A percentile compares a stretch with the other conserved stretches of the same genome.
These are phyloP conservation scores for Exophiala oligosperma DNA, from an alignment of 2,329 filamentous ascomycete genomes.

Conservation along the genomic window DNA sequence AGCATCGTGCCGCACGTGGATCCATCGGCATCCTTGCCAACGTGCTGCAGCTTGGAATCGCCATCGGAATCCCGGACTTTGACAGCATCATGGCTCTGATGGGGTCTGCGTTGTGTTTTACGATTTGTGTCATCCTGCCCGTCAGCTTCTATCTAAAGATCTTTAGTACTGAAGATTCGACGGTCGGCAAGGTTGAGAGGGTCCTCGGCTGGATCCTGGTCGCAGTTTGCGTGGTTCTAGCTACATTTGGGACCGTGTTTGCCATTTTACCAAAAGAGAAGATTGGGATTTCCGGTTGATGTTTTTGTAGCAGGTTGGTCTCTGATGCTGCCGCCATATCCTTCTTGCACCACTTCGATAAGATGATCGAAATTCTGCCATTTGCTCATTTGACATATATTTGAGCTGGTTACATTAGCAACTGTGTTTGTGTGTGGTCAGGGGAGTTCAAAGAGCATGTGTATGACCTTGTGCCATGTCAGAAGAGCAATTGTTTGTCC, in stretches of 20 bases:
- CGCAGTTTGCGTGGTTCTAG: conserved; percentile 67
- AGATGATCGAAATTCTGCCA: background rate
- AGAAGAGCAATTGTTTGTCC: no score
- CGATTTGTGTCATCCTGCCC: conserved; percentile 89
- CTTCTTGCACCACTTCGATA: no score
- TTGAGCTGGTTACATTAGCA: background rate
- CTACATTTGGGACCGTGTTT: conserved; percentile 77
- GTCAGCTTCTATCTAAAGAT: conserved; percentile 88
- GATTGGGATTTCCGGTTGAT: conserved; percentile 50
- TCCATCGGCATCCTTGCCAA: conserved; percentile 66
- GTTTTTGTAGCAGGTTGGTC: no score
- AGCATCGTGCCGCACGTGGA: conserved; percentile 60
- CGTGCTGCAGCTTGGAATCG: conserved; percentile 72
- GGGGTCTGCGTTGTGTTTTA: conserved; percentile 86
- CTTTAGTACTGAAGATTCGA: conserved; percentile 71
- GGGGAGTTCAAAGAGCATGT: background rate
- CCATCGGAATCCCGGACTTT: conserved; percentile 73
- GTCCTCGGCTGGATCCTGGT: conserved; percentile 69
- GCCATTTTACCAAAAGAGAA: conserved; percentile 80
- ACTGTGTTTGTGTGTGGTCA: no score
- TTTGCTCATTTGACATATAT: background rate
- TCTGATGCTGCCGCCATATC: no score
- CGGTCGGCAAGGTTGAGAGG: conserved; percentile 65
- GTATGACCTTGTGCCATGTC: no score
- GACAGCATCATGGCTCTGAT: conserved; percentile 90